A percentile compares a stretch with the other conserved stretches of the same genome.
These are phyloP conservation scores for Bruguiera parviflora DNA, from an alignment of 345 rosid species.

Conservation along the genomic window DNA sequence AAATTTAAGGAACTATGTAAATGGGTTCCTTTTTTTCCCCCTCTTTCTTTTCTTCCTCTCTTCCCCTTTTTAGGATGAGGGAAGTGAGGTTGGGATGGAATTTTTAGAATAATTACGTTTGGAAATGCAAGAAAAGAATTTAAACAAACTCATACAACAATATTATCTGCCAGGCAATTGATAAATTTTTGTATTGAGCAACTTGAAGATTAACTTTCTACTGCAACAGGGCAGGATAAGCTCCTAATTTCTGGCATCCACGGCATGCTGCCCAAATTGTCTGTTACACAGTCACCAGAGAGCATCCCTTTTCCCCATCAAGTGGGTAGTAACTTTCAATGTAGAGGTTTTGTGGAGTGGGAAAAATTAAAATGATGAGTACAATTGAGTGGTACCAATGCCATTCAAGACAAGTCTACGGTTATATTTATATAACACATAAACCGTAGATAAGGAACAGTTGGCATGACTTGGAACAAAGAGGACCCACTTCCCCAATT, in stretches of 20 bases:
- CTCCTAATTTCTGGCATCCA: neutral
- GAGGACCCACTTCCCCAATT: no score
- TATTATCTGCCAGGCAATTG: no score
- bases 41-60: no score
- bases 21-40: neutral
- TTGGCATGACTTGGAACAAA: no score
- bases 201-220: no score
- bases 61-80: no score
- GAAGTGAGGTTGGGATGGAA: no score
- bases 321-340: neutral
- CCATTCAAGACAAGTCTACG: neutral
- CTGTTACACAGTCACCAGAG: neutral
- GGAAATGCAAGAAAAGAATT: no score
- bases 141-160: no score
- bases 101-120: no score
- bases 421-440: neutral
- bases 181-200: no score
- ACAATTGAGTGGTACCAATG: neutral
- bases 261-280: neutral
- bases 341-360: neutral
- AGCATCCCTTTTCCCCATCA: neutral
- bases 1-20: slow-evolving; percentile 6
- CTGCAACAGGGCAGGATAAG: neutral
- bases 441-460: no score
- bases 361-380: neutral